Base-by-base conservation (phyloP, 1,284 basidiomycete genomes). In the Cryptococcus sp. region DNA sequence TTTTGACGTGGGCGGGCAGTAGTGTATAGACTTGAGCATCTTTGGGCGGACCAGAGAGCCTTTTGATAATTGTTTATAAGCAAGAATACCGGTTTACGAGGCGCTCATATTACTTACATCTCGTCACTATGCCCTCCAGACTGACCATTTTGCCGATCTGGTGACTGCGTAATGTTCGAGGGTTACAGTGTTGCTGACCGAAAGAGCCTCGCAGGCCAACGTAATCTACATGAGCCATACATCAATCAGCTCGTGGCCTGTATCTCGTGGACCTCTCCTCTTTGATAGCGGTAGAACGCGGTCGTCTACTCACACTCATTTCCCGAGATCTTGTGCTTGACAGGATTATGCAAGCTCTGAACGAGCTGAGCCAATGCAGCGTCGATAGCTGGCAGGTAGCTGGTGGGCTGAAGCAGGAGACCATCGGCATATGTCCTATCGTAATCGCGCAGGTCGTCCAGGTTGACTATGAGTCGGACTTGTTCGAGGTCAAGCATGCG, bases 151-250 rank as follows among this genome's bases (percentile, higher is more conserved):
- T 93, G 54, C 93, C 92, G 31, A 99, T 86, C 78, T 97, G 89
- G 59, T 86, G 83, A 49, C 92, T 89, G 60, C 88, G 86, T 41
- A 99, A 84, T 11, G 93, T 95, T 10, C 96, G 85, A 45, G 96
- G 96, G 78, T 90, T 98, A 79, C 95, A 91, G 78, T 98, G 93
- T 77, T 99, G 92, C 79, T 98, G 94, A 49, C 96, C 96, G 77
- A 99, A 99, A n/a, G 91, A 95, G 56, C 96, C 96, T 65, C 90
- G 88, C 76, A 99, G 86, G n/a, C 95, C 96, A 59, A 97, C 84
- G 69, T 90, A 89, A 78, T 87, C 78, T 77, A 52, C 3, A 4
- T 19, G 8, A 23, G 19, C 22, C 35, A 42, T 23, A 59, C 41
- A 11, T 38, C 35, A 10, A 53, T 54, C 50, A 47, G 42, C 22